A percentile compares a stretch with the other conserved stretches of the same genome.
Evolutionary conservation across 257 asterid species (phyloP).

Genomic region (Przewalskia tangutica): DNA sequence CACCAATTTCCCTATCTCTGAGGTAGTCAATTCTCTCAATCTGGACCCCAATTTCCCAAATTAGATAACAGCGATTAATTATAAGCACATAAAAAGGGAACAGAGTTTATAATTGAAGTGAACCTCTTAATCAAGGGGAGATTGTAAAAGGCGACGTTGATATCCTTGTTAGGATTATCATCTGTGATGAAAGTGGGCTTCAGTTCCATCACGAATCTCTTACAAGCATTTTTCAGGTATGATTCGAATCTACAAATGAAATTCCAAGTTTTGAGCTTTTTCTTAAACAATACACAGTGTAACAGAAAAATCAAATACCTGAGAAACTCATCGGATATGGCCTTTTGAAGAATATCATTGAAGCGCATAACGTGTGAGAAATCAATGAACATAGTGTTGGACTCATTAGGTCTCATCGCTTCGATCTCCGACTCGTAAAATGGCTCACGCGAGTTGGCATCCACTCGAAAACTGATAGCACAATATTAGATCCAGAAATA

Average conservation of each 20-base stretch:
- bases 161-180: constrained; percentile 74
- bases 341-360: constrained; percentile 67
- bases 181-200: constrained; percentile 65
- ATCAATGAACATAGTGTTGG: constrained; percentile 87
- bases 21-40: constrained; percentile 74
- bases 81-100: not conserved
- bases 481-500: not conserved
- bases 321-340: constrained; percentile 77
- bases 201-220: constrained; percentile 70
- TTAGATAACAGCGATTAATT: not conserved
- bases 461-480: constrained; percentile 32
- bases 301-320: constrained; percentile 15
- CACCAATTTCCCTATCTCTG: constrained; percentile 85
- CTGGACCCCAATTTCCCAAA: constrained; percentile 10
- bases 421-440: constrained; percentile 77
- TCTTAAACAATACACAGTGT: not conserved
- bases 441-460: constrained; percentile 47
- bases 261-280: not conserved
- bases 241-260: constrained; percentile 44
- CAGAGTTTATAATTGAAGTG: not conserved
- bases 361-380: constrained; percentile 89
- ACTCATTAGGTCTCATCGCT: constrained; percentile 68
- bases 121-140: constrained; percentile 72
- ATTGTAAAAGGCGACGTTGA: constrained; percentile 78
- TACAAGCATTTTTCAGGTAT: constrained; percentile 77